Conservation (phyloP, 495 filamentous ascomycete species). For the Talaromyces ruber region DNA sequence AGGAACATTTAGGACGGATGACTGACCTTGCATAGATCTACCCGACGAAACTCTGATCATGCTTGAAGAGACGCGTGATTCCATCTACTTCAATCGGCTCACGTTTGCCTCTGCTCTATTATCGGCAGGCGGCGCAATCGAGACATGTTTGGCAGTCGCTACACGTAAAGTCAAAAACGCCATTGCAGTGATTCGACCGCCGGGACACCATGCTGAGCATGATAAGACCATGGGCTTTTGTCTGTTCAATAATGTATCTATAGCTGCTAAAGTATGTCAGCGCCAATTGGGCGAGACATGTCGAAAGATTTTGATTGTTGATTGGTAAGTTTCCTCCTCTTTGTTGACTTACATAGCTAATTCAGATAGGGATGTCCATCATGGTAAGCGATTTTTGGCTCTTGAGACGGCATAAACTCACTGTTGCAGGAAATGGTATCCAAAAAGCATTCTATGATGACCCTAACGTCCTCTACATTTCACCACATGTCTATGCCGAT, state of each 20-base stretch:
- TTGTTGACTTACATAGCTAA: not conserved
- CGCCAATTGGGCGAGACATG: constrained; percentile 63
- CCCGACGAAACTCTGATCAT: constrained; percentile 53
- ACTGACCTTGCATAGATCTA: constrained; percentile 26
- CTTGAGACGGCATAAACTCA: constrained; percentile 5
- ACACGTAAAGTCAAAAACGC: constrained; percentile 78
- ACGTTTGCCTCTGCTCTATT: constrained; percentile 74
- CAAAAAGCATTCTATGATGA: constrained; percentile 93
- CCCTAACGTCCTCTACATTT: constrained; percentile 93
- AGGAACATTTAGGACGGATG: constrained; percentile 3
- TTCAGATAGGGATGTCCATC: constrained; percentile 50
- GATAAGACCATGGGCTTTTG: constrained; percentile 87
- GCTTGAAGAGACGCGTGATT: constrained; percentile 61
- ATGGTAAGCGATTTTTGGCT: constrained; percentile 32
- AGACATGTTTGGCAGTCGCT: constrained; percentile 82
- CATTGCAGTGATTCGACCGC: constrained; percentile 88
- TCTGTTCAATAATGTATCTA: constrained; percentile 92
- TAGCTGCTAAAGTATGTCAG: constrained; percentile 80
- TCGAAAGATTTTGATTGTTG: constrained; percentile 83
- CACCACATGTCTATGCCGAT: constrained; percentile 78
- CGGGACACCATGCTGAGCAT: constrained; percentile 89
- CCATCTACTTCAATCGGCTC: constrained; percentile 79
- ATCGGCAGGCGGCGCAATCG: constrained; percentile 90
- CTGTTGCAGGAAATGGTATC: constrained; percentile 71
- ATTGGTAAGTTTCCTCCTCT: constrained; percentile 65